These are phyloP conservation scores for Acorus gramineus DNA, from an alignment of 106 monocot genomes.

Conservation along the genomic window DNA sequence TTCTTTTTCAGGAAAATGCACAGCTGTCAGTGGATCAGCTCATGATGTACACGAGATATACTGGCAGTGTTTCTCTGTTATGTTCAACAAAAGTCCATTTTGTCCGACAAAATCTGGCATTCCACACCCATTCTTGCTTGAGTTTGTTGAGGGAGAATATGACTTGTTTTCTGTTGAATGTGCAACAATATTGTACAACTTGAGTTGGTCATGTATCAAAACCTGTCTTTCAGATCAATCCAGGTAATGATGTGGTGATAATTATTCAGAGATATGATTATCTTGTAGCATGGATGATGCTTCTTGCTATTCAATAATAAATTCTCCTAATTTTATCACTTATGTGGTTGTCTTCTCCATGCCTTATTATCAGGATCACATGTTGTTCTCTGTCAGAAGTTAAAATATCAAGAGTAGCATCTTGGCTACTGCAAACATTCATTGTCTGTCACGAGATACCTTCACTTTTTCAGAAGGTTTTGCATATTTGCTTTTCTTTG, in stretches of 20 bases:
- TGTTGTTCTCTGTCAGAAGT: conserved; percentile 59
- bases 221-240: conserved; percentile 29
- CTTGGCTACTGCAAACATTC: conserved; percentile 71
- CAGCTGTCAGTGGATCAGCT: conserved; percentile 13
- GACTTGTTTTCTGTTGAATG: conserved; percentile 48
- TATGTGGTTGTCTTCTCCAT: neutral
- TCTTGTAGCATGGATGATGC: no score
- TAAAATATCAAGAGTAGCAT: conserved; percentile 33
- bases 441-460: conserved; percentile 49
- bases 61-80: conserved; percentile 46
- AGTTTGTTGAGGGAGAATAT: conserved; percentile 32
- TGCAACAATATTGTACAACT: conserved; percentile 48
- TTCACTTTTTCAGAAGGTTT: conserved; percentile 69
- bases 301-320: neutral
- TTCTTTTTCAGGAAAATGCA: conserved; percentile 49
- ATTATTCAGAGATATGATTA: neutral
- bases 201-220: conserved; percentile 62
- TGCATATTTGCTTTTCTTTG: conserved; percentile 2
- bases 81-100: conserved; percentile 28
- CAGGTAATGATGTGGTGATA: conserved; percentile 15
- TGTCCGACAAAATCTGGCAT: conserved; percentile 1
- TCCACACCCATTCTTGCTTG: conserved; percentile 21
- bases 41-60: conserved; percentile 62
- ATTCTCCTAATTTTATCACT: neutral
- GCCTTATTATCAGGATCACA: conserved; percentile 27